Percentiles rank a stretch among this genome's conserved stretches.
These are phyloP conservation scores for Lentinula detonsa DNA, from an alignment of 768 basidiomycete genomes.

Conservation along the genomic window DNA sequence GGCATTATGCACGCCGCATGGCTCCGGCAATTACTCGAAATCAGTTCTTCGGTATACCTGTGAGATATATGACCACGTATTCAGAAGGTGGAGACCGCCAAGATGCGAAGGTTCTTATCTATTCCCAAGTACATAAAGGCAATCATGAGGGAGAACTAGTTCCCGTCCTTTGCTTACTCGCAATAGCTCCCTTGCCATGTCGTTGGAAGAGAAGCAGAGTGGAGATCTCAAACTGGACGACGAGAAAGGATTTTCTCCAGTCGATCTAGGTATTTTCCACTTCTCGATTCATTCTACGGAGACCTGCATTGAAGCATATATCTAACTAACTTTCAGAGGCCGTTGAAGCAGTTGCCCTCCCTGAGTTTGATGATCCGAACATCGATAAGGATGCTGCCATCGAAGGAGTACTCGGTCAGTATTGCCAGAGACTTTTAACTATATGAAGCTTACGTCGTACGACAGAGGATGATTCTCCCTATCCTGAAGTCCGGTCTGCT, in stretches of 20 bases:
- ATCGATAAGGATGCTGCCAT: constrained; percentile 17
- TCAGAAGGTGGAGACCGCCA: not conserved
- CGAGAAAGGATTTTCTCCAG: not conserved
- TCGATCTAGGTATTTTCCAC: not conserved
- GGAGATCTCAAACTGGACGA: not conserved
- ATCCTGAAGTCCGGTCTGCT: constrained; percentile 49
- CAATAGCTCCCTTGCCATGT: constrained; percentile 5
- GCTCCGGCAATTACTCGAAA: not conserved
- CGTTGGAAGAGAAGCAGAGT: constrained; percentile 5
- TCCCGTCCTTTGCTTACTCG: constrained; percentile 2
- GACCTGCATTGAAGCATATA: not conserved
- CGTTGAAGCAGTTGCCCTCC: constrained; percentile 8
- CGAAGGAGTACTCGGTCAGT: constrained; percentile 15
- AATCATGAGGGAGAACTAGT: not conserved
- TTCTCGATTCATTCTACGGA: not conserved
- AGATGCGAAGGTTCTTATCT: constrained; percentile 2
- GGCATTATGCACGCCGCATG: not conserved
- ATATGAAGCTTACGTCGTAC: not conserved
- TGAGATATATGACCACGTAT: not conserved
- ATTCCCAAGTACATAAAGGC: not conserved
- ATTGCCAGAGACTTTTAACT: not conserved
- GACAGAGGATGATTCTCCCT: constrained; percentile 46
- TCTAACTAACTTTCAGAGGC: constrained; percentile 2
- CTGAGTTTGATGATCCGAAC: constrained; percentile 27
- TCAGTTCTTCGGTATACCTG: not conserved